phyloP scores from a whole-genome alignment of 1,284 basidiomycete species.

The Heterobasidion parviporum region DNA sequence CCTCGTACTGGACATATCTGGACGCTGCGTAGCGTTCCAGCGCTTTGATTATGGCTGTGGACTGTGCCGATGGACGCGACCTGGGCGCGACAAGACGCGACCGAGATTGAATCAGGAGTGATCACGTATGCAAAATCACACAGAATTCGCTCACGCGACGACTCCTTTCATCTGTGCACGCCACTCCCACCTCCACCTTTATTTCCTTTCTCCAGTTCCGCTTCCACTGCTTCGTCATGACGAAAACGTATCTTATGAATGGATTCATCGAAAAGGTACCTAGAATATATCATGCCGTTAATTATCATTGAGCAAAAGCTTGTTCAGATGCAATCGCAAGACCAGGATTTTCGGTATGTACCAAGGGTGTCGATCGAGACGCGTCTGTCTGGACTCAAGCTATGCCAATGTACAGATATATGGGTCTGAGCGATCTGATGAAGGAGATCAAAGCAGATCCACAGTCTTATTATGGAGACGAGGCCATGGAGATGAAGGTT shows the following conservation, averaged over 20 bases:
- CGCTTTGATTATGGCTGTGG: no score
- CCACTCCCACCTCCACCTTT: neutral
- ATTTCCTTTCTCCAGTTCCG: neutral
- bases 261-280: conserved; percentile 70
- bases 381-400: neutral
- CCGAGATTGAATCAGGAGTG: neutral
- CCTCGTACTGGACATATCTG: no score
- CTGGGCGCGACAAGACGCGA: conserved; percentile 1
- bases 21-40: no score
- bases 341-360: conserved; percentile 73
- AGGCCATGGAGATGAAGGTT: conserved; percentile 73
- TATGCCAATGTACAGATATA: conserved; percentile 51
- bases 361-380: conserved; percentile 16
- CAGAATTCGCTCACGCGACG: no score
- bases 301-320: conserved; percentile 13
- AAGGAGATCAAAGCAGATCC: conserved; percentile 75
- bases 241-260: conserved; percentile 75
- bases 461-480: conserved; percentile 68
- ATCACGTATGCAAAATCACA: neutral
- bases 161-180: neutral
- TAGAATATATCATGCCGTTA: neutral
- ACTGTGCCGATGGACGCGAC: no score
- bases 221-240: conserved; percentile 42
- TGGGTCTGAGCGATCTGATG: conserved; percentile 91
- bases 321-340: conserved; percentile 70